Percentiles rank a stretch among this genome's conserved stretches.
These are phyloP conservation scores for Cylindrotheca fusiformis DNA, from an alignment of 108 stramenopile genomes.

Conservation along the genomic window DNA sequence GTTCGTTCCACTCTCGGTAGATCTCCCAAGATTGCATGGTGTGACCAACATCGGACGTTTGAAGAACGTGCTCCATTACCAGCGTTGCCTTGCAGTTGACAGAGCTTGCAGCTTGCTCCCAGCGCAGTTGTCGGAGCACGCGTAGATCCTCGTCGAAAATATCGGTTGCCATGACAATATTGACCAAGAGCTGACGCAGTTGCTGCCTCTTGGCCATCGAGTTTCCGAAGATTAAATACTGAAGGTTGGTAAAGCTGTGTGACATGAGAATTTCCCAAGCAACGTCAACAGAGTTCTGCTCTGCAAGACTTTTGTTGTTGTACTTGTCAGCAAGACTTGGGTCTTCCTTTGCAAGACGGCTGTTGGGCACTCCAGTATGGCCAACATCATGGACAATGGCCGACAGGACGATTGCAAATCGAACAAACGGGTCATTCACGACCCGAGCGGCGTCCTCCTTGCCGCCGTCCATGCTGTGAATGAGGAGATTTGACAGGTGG, in stretches of 20 bases:
- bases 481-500: not conserved
- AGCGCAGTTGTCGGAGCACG: conserved; percentile 13
- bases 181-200: conserved; percentile 25
- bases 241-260: conserved; percentile 18
- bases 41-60: not conserved
- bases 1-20: conserved; percentile 24
- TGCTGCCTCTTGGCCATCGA: not conserved
- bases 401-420: conserved; percentile 50
- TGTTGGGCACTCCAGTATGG: conserved; percentile 37
- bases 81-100: not conserved
- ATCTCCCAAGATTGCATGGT: not conserved
- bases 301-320: conserved; percentile 27
- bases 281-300: conserved; percentile 30
- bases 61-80: conserved; percentile 1
- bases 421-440: conserved; percentile 41
- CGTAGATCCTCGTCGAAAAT: conserved; percentile 34
- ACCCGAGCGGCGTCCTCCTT: not conserved
- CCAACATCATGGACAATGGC: conserved; percentile 62
- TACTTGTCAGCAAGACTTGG: conserved; percentile 34
- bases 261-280: conserved; percentile 35
- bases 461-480: not conserved
- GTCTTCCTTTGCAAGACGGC: conserved; percentile 30
- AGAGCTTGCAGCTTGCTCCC: conserved; percentile 25
- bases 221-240: not conserved
- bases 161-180: conserved; percentile 58